These are phyloP conservation scores for Suillus paluster DNA, from an alignment of 768 basidiomycete genomes.

Conservation along the genomic window DNA sequence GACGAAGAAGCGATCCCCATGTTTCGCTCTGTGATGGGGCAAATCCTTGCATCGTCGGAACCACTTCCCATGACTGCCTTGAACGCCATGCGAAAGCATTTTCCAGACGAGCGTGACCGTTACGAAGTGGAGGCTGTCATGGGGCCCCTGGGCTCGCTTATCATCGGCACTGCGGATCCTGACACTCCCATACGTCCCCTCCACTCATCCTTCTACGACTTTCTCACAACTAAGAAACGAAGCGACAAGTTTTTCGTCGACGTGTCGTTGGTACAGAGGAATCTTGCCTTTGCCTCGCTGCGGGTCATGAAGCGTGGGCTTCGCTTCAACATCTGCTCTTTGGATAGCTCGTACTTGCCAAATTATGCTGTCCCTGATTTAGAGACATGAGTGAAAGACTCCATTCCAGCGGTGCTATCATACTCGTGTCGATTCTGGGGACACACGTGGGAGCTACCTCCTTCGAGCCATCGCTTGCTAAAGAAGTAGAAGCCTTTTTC, in stretches of 20 bases:
- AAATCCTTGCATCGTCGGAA: slow-evolving; percentile 5
- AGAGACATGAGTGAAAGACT: neutral
- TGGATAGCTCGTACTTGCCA: slow-evolving; percentile 33
- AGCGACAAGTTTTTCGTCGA: slow-evolving; percentile 4
- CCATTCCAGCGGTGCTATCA: slow-evolving; percentile 9
- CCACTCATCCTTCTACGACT: slow-evolving; percentile 28
- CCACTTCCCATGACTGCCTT: slow-evolving; percentile 9
- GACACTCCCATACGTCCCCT: slow-evolving; percentile 18
- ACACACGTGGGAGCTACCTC: slow-evolving; percentile 11
- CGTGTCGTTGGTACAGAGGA: slow-evolving; percentile 12
- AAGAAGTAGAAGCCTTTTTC: slow-evolving; percentile 9
- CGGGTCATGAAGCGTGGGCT: slow-evolving; percentile 32
- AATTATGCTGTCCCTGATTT: slow-evolving; percentile 29
- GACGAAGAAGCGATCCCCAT: neutral
- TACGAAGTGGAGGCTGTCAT: slow-evolving; percentile 13
- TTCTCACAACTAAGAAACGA: neutral
- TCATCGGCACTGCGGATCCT: slow-evolving; percentile 12
- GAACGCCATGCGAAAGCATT: slow-evolving; percentile 5
- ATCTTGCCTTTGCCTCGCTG: slow-evolving; percentile 29
- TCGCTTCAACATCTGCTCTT: slow-evolving; percentile 40
- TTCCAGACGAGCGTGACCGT: neutral
- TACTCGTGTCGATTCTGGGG: slow-evolving; percentile 20
- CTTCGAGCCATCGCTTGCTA: neutral
- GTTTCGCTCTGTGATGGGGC: slow-evolving; percentile 14
- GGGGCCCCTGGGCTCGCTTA: slow-evolving; percentile 7